A percentile compares a stretch with the other conserved stretches of the same genome.
phyloP scores from a whole-genome alignment of 345 rosid genomes.

The Citrus medica region DNA sequence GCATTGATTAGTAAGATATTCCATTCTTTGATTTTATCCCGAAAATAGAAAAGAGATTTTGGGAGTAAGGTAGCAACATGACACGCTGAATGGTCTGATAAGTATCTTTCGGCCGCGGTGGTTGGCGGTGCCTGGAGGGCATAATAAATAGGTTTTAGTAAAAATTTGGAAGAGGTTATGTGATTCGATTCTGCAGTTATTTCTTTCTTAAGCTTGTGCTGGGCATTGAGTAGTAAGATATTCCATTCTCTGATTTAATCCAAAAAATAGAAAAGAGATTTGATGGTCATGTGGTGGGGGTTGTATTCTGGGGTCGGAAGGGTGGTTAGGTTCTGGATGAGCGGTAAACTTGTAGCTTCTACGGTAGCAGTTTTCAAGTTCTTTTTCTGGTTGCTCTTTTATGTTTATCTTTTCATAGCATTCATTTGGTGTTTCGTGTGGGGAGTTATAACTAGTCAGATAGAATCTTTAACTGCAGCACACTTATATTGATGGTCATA shows the following conservation, averaged over 20 bases:
- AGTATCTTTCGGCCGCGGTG: background rate
- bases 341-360: background rate
- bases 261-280: background rate
- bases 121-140: too few relatives aligned
- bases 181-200: background rate
- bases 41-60: background rate
- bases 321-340: conserved; percentile 3
- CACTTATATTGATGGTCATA: too few relatives aligned
- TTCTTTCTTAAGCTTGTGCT: background rate
- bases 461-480: background rate
- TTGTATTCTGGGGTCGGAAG: background rate
- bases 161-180: background rate
- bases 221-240: background rate
- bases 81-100: background rate
- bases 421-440: background rate
- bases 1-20: background rate
- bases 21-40: background rate
- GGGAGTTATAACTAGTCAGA: background rate
- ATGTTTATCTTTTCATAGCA: background rate
- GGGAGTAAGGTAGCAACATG: background rate
- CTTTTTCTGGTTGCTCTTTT: background rate
- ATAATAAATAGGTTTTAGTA: too few relatives aligned
- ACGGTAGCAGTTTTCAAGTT: background rate
- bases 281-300: background rate
- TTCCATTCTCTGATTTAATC: background rate